Evolutionary conservation across 2,329 filamentous ascomycete genomes (phyloP).

Genomic region (Fusarium chaquense): DNA sequence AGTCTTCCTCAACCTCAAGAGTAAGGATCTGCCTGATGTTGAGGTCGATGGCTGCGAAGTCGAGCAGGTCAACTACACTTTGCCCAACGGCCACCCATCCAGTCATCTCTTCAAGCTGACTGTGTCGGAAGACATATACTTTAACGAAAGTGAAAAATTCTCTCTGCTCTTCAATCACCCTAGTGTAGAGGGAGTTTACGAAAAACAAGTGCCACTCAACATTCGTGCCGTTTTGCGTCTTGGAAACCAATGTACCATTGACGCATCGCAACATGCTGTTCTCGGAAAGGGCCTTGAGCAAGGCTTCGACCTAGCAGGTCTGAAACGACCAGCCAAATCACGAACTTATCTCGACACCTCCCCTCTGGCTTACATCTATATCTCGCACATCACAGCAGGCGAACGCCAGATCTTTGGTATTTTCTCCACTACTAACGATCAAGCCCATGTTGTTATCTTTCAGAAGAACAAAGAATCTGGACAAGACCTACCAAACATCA

Average conservation of each 20-base stretch:
- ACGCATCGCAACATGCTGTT: constrained; percentile 89
- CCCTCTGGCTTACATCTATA: constrained; percentile 84
- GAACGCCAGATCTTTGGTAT: constrained; percentile 94
- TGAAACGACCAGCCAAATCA: constrained; percentile 75
- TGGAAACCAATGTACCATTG: constrained; percentile 92
- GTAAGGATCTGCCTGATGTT: constrained; percentile 87
- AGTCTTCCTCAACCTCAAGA: constrained; percentile 92
- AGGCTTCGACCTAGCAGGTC: constrained; percentile 86
- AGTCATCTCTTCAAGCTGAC: constrained; percentile 94
- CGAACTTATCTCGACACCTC: constrained; percentile 79
- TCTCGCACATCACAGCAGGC: constrained; percentile 92
- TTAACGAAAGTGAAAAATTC: constrained; percentile 86
- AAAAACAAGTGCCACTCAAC: constrained; percentile 89
- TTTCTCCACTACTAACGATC: constrained; percentile 83
- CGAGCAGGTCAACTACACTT: constrained; percentile 91
- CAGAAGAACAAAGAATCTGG: constrained; percentile 81
- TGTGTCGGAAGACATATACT: constrained; percentile 88
- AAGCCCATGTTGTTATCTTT: constrained; percentile 89
- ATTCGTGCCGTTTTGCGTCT: constrained; percentile 89
- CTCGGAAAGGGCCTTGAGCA: constrained; percentile 92
- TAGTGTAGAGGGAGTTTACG: constrained; percentile 97
- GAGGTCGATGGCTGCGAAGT: constrained; percentile 87
- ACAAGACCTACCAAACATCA: constrained; percentile 89
- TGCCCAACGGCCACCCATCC: constrained; percentile 95
- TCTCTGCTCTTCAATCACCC: constrained; percentile 87